These are phyloP conservation scores for Coemansia sp. DNA, from an alignment of 192 early-diverging fungal genomes.

Conservation along the genomic window DNA sequence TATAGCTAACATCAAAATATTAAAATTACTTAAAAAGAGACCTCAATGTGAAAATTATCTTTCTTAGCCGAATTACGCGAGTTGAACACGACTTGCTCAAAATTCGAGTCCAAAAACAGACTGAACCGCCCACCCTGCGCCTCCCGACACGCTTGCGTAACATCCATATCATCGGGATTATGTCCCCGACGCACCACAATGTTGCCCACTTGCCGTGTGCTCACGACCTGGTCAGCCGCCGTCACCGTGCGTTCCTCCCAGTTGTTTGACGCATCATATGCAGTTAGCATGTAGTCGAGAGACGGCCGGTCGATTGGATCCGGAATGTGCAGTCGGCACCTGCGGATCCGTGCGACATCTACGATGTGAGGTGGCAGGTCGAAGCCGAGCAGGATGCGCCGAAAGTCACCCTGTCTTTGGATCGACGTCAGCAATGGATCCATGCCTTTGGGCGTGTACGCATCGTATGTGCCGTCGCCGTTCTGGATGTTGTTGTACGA, in stretches of 20 bases:
- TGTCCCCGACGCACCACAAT: constrained; percentile 1
- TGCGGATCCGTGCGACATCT: constrained; percentile 13
- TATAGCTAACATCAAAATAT: neutral
- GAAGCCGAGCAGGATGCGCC: constrained; percentile 41
- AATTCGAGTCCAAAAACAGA: constrained; percentile 32
- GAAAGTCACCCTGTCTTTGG: constrained; percentile 13
- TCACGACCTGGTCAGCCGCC: constrained; percentile 9
- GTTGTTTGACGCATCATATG: constrained; percentile 23
- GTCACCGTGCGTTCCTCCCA: constrained; percentile 38
- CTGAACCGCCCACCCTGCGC: constrained; percentile 28
- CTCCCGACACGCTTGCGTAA: constrained; percentile 24
- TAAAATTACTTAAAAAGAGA: neutral
- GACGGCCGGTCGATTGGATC: constrained; percentile 9
- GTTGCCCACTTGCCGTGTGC: neutral
- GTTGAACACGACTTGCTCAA: constrained; percentile 19
- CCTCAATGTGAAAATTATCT: constrained; percentile 22
- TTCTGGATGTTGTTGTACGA: constrained; percentile 17
- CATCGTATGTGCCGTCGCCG: constrained; percentile 12
- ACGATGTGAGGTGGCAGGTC: constrained; percentile 14
- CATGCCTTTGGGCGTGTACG: constrained; percentile 23
- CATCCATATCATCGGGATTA: constrained; percentile 18
- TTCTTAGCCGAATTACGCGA: constrained; percentile 18
- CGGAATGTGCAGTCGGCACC: constrained; percentile 33
- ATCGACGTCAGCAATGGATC: constrained; percentile 15
- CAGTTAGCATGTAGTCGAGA: constrained; percentile 24